Percentiles rank a stretch among this genome's conserved stretches.
phyloP scores from a whole-genome alignment of 2,329 filamentous ascomycete genomes.

The Colletotrichum spinosum region DNA sequence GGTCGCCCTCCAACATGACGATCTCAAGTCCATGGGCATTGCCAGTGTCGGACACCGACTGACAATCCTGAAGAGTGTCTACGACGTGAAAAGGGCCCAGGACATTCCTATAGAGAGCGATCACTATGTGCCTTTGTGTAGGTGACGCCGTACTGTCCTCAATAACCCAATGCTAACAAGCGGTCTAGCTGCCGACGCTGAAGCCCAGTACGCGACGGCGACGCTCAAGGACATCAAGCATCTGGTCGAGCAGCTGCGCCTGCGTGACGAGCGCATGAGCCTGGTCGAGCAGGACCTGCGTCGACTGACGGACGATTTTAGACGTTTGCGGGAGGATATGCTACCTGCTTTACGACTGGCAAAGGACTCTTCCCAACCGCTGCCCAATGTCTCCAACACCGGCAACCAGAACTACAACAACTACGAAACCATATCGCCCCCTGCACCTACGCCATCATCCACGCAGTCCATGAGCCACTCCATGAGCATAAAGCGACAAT shows the following conservation, averaged over 20 bases:
- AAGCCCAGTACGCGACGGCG: conserved; percentile 85
- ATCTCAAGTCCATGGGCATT: conserved; percentile 95
- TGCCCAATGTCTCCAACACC: conserved; percentile 54
- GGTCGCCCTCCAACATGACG: conserved; percentile 88
- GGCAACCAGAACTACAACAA: conserved; percentile 60
- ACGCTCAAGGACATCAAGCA: conserved; percentile 94
- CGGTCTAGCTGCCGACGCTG: conserved; percentile 82
- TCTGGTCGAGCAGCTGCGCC: conserved; percentile 87
- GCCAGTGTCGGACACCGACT: conserved; percentile 92
- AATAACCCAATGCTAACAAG: too few species aligned
- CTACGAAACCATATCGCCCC: conserved; percentile 69
- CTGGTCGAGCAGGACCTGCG: conserved; percentile 86
- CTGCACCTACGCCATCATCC: conserved; percentile 67
- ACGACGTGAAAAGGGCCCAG: conserved; percentile 95
- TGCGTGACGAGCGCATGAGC: conserved; percentile 91
- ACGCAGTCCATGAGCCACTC: conserved; percentile 61
- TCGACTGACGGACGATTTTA: conserved; percentile 88
- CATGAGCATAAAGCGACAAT: conserved; percentile 74
- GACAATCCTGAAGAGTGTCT: conserved; percentile 94
- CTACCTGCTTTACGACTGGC: conserved; percentile 89
- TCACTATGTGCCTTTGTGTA: conserved; percentile 94
- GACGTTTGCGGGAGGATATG: conserved; percentile 89
- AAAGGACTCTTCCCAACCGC: conserved; percentile 91
- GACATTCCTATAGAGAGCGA: conserved; percentile 92
- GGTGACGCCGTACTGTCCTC: conserved; percentile 48